Evolutionary conservation across 176 grass and related monocot genomes (phyloP).

Genomic region (Urochloa ruziziensis): DNA sequence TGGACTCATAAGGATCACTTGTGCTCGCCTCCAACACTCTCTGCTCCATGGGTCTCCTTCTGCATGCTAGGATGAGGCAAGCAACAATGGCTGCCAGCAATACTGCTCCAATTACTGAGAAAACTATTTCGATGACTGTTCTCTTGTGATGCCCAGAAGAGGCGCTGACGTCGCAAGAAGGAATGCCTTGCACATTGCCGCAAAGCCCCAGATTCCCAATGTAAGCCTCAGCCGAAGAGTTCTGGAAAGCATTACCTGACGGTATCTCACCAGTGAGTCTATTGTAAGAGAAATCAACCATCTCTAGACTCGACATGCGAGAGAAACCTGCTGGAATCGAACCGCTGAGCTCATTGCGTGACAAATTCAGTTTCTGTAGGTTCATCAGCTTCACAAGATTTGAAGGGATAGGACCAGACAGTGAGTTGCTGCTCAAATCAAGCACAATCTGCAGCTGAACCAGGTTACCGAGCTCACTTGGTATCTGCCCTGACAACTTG

Average conservation of each 20-base stretch:
- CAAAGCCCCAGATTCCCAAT: conserved; percentile 68
- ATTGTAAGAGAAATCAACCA: conserved; percentile 91
- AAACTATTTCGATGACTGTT: conserved; percentile 57
- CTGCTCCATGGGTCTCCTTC: conserved; percentile 44
- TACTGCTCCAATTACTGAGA: conserved; percentile 50
- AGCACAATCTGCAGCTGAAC: conserved; percentile 57
- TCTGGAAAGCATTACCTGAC: conserved; percentile 48
- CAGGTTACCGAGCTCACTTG: conserved; percentile 70
- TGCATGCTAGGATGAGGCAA: conserved; percentile 48
- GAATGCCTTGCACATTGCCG: conserved; percentile 63
- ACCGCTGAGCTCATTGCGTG: conserved; percentile 64
- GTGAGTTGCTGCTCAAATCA: conserved; percentile 87
- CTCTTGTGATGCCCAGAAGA: conserved; percentile 57
- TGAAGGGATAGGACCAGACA: conserved; percentile 59
- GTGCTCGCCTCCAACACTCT: conserved; percentile 40
- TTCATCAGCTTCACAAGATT: conserved; percentile 51
- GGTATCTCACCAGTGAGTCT: conserved; percentile 66
- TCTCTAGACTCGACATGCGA: conserved; percentile 64
- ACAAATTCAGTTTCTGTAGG: conserved; percentile 74
- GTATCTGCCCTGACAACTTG: conserved; percentile 62
- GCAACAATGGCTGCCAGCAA: conserved; percentile 37
- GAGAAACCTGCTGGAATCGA: conserved; percentile 60
- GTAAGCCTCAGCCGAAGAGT: conserved; percentile 44
- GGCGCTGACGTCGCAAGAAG: conserved; percentile 36
- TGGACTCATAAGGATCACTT: conserved; percentile 41